Evolutionary conservation across 768 basidiomycete species (phyloP).

Genomic region (Trametes sanguinea): DNA sequence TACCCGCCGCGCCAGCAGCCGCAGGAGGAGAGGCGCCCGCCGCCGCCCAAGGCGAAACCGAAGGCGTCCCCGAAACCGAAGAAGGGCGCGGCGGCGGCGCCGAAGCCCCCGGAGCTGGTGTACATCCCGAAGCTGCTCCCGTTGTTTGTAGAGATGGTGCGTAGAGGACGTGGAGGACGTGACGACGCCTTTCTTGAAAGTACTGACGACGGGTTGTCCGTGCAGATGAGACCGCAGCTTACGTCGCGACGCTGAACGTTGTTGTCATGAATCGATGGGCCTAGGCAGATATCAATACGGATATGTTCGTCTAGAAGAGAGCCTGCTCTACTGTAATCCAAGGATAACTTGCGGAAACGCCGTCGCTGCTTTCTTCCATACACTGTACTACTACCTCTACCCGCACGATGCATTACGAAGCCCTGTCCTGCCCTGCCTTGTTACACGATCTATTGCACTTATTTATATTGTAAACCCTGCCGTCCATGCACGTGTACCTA

Average conservation of each 20-base stretch:
- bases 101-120: conserved; percentile 75
- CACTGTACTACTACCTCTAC: conserved; percentile 13
- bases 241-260: conserved; percentile 30
- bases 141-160: conserved; percentile 89
- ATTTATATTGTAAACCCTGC: conserved; percentile 13
- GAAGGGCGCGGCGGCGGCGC: conserved; percentile 47
- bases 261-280: background rate
- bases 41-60: conserved; percentile 17
- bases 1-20: conserved; percentile 6
- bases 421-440: background rate
- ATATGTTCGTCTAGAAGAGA: background rate
- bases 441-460: conserved; percentile 5
- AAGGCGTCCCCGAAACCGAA: conserved; percentile 25
- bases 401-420: background rate
- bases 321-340: conserved; percentile 18
- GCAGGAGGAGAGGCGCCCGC: conserved; percentile 2
- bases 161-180: conserved; percentile 26
- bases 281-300: background rate
- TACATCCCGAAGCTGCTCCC: conserved; percentile 84
- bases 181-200: background rate
- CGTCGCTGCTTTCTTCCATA: background rate
- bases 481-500: conserved; percentile 16
- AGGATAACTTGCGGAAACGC: conserved; percentile 1
- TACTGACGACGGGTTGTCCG: background rate
- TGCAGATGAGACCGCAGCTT: conserved; percentile 44